Evolutionary conservation across 805 yeast genomes (phyloP).

Genomic region (Zygosaccharomyces bisporus): DNA sequence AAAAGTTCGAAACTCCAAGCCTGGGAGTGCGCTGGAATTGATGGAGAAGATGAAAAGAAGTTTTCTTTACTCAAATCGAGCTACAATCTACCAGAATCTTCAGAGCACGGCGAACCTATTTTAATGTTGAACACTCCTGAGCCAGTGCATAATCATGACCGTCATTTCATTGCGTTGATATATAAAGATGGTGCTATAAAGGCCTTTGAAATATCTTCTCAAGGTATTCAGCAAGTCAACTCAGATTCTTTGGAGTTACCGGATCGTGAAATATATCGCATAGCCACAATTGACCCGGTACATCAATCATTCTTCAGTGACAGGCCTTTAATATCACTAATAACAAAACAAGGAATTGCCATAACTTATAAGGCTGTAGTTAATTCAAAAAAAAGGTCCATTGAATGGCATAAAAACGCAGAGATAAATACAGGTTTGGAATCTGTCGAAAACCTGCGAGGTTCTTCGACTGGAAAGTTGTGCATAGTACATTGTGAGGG

Average conservation of each 20-base stretch:
- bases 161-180: constrained; percentile 50
- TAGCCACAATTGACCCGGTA: constrained; percentile 66
- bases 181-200: constrained; percentile 36
- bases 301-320: constrained; percentile 36
- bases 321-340: constrained; percentile 50
- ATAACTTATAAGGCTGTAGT: constrained; percentile 45
- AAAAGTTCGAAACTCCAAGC: constrained; percentile 44
- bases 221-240: constrained; percentile 37
- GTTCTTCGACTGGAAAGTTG: constrained; percentile 70
- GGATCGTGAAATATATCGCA: constrained; percentile 39
- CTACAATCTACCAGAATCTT: constrained; percentile 6
- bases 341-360: constrained; percentile 50
- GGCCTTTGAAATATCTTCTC: constrained; percentile 32
- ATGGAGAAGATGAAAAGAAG: constrained; percentile 24
- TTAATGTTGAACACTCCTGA: constrained; percentile 40
- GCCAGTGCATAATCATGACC: constrained; percentile 29
- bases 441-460: constrained; percentile 54
- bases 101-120: constrained; percentile 20
- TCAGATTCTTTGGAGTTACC: constrained; percentile 23
- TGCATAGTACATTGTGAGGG: constrained; percentile 64
- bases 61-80: constrained; percentile 19
- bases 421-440: constrained; percentile 53
- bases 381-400: constrained; percentile 17
- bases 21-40: constrained; percentile 51
- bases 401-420: constrained; percentile 53